Evolutionary conservation across 768 basidiomycete species (phyloP), one percentile per base, ranked within the genome.

Genomic region (Trametes villosa): DNA sequence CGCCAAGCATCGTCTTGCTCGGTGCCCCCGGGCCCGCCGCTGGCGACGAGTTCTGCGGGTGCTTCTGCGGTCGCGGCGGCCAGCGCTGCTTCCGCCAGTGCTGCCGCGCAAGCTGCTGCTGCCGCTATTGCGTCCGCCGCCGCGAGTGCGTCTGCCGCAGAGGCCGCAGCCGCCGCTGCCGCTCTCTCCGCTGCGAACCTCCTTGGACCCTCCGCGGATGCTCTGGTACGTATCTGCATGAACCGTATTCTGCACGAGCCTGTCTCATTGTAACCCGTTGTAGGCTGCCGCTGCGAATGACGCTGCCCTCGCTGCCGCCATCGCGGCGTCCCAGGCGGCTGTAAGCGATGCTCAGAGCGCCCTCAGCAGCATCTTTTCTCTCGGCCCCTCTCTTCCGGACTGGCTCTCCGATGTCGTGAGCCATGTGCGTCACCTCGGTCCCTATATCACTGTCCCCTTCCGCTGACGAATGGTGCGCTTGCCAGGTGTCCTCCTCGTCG

Each of bases 331-430:
- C n/a, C 45, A 56, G 9, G 13, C 22, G 17, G 33, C 54, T 0
- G 45, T 34, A 8, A 45, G 20, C 7, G 20, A 20, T 0, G 46
- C 47, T 2, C 30, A 49, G n/a, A 33, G n/a, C 31, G 17, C 47
- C 2, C 11, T 49, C 15, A n/a, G 18, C 11, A 17, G 11, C 9
- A 49, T 49, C 17, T 33, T 49, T 18, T n/a, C 15, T 36, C 20
- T 56, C 12, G 54, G 54, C 13, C 46, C 54, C 4, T 33, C 26
- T 12, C 34, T 36, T n/a, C 31, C 54, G 3, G 54, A 56, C 22
- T 24, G 34, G 34, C 45, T 56, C 33, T 22, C 24, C 22, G 18
- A 47, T 8, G 31, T 46, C 44, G 31, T 4, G 1, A 41, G 34
- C 30, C 31, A 45, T 12, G 54, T 55, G 12, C n/a, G 44, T 40